Evolutionary conservation across 2,329 filamentous ascomycete genomes (phyloP).

Genomic region (Colletotrichum falcatum): DNA sequence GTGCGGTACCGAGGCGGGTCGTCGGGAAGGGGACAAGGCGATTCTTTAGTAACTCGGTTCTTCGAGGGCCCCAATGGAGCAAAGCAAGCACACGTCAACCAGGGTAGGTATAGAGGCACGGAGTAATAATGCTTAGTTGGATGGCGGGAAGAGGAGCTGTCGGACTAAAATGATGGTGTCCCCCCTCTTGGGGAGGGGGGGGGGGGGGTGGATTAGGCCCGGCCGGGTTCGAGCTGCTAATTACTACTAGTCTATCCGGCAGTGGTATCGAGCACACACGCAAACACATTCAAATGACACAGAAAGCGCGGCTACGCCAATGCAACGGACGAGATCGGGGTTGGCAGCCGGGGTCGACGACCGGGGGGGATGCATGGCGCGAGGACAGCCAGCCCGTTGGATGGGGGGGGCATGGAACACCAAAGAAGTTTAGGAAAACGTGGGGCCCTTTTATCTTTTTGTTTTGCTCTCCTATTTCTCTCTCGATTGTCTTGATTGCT

Average conservation of each 20-base stretch:
- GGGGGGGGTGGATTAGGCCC: neutral
- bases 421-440: neutral
- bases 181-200: neutral
- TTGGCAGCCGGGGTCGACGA: conserved; percentile 8
- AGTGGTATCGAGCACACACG: conserved; percentile 21
- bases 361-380: neutral
- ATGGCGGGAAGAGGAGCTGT: neutral
- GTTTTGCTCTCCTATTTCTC: too few species aligned
- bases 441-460: neutral
- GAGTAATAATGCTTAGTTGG: neutral
- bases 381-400: neutral
- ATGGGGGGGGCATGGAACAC: neutral
- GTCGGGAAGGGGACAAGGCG: conserved; percentile 17
- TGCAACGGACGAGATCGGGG: conserved; percentile 34
- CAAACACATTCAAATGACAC: conserved; percentile 40
- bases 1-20: neutral
- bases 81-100: neutral
- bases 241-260: conserved; percentile 8
- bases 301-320: conserved; percentile 34
- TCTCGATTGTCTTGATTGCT: too few species aligned
- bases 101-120: too few species aligned
- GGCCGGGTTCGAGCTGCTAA: too few species aligned
- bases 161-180: neutral
- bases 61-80: neutral
- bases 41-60: conserved; percentile 33